Conservation (phyloP, 1,284 basidiomycete species). For the Wallemia mellicola region DNA sequence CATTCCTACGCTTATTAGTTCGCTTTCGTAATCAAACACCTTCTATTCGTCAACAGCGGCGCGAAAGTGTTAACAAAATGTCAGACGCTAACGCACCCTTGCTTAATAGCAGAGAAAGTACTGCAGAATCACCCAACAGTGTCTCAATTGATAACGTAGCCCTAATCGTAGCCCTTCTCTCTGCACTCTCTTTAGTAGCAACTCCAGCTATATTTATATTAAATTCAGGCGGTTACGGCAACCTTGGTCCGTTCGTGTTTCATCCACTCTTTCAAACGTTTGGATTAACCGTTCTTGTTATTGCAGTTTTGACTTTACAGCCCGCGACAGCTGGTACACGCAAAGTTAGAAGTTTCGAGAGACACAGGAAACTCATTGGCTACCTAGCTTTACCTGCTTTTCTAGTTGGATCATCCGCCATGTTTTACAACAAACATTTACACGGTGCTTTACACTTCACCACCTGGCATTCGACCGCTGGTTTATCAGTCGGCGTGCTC, state of each 20-base stretch:
- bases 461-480: constrained; percentile 14
- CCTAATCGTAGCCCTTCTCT: neutral
- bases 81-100: neutral
- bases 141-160: neutral
- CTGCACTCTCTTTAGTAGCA: neutral
- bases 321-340: neutral
- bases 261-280: neutral
- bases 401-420: constrained; percentile 11
- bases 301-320: neutral
- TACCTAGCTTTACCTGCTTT: constrained; percentile 11
- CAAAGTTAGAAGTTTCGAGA: constrained; percentile 9
- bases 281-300: neutral
- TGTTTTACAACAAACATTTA: constrained; percentile 15
- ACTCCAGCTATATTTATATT: neutral
- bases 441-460: constrained; percentile 14
- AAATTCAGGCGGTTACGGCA: neutral
- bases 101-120: neutral
- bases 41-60: too few species aligned
- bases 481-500: constrained; percentile 7
- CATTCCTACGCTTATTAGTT: too few species aligned
- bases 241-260: neutral
- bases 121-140: neutral
- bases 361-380: constrained; percentile 12
- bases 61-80: too few species aligned
- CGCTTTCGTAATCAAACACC: too few species aligned